Evolutionary conservation across 2,329 filamentous ascomycete genomes (phyloP), one percentile per base, ranked within the genome.

Genomic region (Penicillium sp.): DNA sequence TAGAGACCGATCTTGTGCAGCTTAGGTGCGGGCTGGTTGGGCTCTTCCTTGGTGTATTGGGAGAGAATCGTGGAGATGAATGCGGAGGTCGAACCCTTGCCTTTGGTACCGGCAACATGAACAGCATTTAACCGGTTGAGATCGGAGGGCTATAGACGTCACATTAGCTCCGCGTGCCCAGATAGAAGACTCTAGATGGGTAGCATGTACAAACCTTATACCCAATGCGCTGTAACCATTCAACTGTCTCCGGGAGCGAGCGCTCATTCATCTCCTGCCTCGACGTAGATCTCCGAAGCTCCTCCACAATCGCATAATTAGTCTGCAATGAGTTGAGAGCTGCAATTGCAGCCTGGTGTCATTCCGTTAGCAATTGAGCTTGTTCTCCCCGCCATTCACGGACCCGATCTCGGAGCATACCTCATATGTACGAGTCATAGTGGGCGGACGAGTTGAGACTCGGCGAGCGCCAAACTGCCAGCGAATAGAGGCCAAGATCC

Each of bases 31-130:
- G 46, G 69, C 34, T 50, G 63, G 61, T 55, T 62, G 47, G 22
- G 63, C 42, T 51, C 65, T 47, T 50, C 51, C 3, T 75, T 68
- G 2, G 78, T 71, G 67, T 88, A 87, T 62, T 87, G 83, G 3
- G 80, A 76, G n/a, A 96, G 79, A 58, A 96, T 89, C 2, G 87
- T 87, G 13, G 91, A 90, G 18, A 91, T 83, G 70, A 92, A 93
- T 9, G 92, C 88, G 60, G 89, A 90, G 0, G 91, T 92, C 2
- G 90, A 94, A 39, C 92, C 92, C 72, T 97, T 97, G 56, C 93
- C 93, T 72, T 97, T 97, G 4, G 92, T 97, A 11, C 93, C 93
- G 1, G 93, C 90, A 43, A 97, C 86, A 70, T 97, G 93, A 56
- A 97, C 85, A 61, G 81, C 76, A 55, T 83, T 87, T 57, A 88